Conservation (phyloP, 257 asterid species). For the Solanum medicagineum region DNA sequence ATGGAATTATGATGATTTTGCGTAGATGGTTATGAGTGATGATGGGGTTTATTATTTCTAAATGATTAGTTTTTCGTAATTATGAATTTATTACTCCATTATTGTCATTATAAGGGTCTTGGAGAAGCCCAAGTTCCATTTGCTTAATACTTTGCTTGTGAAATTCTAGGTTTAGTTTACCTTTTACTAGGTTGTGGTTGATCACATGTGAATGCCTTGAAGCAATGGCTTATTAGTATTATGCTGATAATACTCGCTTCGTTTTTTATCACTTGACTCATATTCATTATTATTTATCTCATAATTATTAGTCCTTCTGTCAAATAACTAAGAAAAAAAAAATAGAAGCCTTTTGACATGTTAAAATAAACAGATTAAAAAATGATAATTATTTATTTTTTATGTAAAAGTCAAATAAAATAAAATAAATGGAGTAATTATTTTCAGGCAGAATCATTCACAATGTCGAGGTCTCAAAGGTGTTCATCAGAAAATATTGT, state of each 20-base stretch:
- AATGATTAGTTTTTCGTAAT: constrained; percentile 56
- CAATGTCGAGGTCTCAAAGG: too few species aligned
- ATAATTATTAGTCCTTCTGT: too few species aligned
- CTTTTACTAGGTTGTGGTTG: constrained; percentile 7
- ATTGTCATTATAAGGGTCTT: constrained; percentile 10
- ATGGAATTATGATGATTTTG: constrained; percentile 1
- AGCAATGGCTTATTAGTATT: not conserved
- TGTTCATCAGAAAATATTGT: too few species aligned
- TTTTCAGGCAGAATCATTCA: too few species aligned
- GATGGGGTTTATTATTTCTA: constrained; percentile 73
- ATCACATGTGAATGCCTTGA: not conserved
- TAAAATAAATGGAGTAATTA: too few species aligned
- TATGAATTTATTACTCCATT: constrained; percentile 13
- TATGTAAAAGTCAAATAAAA: too few species aligned
- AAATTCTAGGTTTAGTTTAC: not conserved
- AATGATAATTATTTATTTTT: too few species aligned
- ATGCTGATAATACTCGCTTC: not conserved
- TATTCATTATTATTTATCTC: too few species aligned
- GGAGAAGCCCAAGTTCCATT: constrained; percentile 21
- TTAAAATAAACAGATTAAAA: too few species aligned
- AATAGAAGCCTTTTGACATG: too few species aligned
- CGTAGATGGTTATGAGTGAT: constrained; percentile 36
- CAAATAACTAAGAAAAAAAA: too few species aligned
- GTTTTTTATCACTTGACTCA: too few species aligned
- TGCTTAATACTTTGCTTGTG: not conserved